Evolutionary conservation across 2,329 filamentous ascomycete species (phyloP).

Genomic region (Apiospora phragmitis): DNA sequence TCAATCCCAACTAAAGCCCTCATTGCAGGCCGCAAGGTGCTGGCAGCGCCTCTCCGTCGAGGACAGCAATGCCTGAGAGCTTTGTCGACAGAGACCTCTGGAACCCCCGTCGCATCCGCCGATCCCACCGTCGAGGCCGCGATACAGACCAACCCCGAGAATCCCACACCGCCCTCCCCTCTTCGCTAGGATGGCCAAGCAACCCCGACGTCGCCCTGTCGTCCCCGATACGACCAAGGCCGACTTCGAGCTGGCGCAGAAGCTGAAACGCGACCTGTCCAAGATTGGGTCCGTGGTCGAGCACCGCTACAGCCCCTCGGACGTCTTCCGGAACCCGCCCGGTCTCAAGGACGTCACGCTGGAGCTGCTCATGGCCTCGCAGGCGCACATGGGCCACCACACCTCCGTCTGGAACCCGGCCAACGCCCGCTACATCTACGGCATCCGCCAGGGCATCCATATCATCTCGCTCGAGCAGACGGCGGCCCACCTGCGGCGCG

Average conservation of each 20-base stretch:
- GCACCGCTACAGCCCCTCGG: conserved; percentile 63
- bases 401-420: conserved; percentile 92
- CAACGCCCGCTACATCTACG: conserved; percentile 93
- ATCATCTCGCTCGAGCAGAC: conserved; percentile 91
- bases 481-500: conserved; percentile 85
- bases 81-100: conserved; percentile 37
- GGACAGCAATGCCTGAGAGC: conserved; percentile 38
- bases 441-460: conserved; percentile 83
- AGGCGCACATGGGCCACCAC: conserved; percentile 87
- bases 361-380: conserved; percentile 84
- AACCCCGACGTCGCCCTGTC: conserved; percentile 18
- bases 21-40: conserved; percentile 51
- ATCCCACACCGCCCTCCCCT: conserved; percentile 25
- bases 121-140: conserved; percentile 22
- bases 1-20: conserved; percentile 23
- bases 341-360: conserved; percentile 79
- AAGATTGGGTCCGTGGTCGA: conserved; percentile 50
- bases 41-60: conserved; percentile 44
- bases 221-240: conserved; percentile 34
- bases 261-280: conserved; percentile 47
- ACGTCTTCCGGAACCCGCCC: conserved; percentile 72
- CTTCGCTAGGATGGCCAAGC: conserved; percentile 24
- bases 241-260: conserved; percentile 36
- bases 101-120: conserved; percentile 23
- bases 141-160: conserved; percentile 20